A percentile compares a stretch with the other conserved stretches of the same genome.
These are phyloP conservation scores for Hippophae gyantsensis DNA, from an alignment of 306 rosid species.

Conservation along the genomic window DNA sequence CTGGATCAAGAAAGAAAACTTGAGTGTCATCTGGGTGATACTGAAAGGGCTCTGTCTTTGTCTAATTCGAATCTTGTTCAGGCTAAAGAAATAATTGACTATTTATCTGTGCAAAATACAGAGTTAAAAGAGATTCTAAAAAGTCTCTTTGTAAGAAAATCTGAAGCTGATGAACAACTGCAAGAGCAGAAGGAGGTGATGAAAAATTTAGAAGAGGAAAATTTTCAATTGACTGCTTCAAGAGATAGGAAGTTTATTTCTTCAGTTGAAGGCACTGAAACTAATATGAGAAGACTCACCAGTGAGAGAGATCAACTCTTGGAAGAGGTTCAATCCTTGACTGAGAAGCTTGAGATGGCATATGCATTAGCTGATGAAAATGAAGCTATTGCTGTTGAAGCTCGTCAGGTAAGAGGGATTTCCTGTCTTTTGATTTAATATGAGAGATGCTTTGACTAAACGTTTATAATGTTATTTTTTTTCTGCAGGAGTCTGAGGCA, in stretches of 20 bases:
- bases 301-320: constrained; percentile 65
- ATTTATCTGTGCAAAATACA: constrained; percentile 44
- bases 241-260: constrained; percentile 43
- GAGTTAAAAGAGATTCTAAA: constrained; percentile 57
- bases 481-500: constrained; percentile 66
- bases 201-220: constrained; percentile 69
- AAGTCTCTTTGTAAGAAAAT: constrained; percentile 44
- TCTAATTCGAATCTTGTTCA: constrained; percentile 56
- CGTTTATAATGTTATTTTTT: not conserved
- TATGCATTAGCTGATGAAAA: constrained; percentile 76
- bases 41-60: constrained; percentile 44
- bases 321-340: constrained; percentile 52
- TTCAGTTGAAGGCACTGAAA: constrained; percentile 49
- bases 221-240: constrained; percentile 54
- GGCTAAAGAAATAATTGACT: constrained; percentile 43
- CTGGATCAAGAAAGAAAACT: constrained; percentile 44
- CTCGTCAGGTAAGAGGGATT: constrained; percentile 59
- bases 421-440: too few species aligned
- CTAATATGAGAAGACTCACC: constrained; percentile 47
- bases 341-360: constrained; percentile 68
- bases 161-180: constrained; percentile 54
- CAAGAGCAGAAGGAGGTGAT: constrained; percentile 70
- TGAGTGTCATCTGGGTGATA: constrained; percentile 44
- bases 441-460: too few species aligned
- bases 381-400: constrained; percentile 75